Evolutionary conservation across 441 rosid species (phyloP).

Genomic region (Hura crepitans): DNA sequence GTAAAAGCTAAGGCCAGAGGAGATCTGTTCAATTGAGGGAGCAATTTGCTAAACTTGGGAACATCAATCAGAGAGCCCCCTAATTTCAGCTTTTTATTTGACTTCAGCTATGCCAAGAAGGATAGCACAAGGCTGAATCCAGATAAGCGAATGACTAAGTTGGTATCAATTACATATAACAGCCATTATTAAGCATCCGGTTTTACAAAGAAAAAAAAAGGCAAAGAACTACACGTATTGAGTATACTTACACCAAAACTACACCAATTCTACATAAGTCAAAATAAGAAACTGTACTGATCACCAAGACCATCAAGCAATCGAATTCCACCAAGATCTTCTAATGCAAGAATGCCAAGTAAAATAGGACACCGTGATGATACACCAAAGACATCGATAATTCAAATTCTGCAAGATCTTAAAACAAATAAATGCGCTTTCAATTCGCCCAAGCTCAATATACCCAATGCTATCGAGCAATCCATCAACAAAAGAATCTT

Average conservation of each 20-base stretch:
- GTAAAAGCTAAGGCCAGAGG: background rate
- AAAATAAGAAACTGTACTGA: background rate
- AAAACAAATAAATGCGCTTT: background rate
- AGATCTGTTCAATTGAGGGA: background rate
- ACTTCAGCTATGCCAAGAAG: background rate
- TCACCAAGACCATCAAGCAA: conserved; percentile 2
- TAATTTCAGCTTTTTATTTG: background rate
- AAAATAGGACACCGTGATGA: background rate
- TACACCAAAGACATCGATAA: background rate
- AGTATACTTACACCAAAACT: background rate
- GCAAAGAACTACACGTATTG: background rate
- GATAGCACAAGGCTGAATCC: background rate
- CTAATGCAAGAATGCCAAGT: background rate
- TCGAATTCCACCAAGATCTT: background rate
- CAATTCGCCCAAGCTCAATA: conserved; percentile 2
- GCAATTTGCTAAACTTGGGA: background rate
- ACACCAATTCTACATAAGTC: background rate
- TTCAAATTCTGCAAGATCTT: background rate
- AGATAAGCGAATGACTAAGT: background rate
- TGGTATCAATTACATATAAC: conserved; percentile 1
- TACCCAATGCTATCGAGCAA: conserved; percentile 5
- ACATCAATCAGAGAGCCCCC: background rate
- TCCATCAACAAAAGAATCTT: background rate
- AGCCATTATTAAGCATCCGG: conserved; percentile 4
- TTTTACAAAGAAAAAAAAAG: background rate